Conservation (phyloP, 306 rosid genomes). For the Luffa acutangula region DNA sequence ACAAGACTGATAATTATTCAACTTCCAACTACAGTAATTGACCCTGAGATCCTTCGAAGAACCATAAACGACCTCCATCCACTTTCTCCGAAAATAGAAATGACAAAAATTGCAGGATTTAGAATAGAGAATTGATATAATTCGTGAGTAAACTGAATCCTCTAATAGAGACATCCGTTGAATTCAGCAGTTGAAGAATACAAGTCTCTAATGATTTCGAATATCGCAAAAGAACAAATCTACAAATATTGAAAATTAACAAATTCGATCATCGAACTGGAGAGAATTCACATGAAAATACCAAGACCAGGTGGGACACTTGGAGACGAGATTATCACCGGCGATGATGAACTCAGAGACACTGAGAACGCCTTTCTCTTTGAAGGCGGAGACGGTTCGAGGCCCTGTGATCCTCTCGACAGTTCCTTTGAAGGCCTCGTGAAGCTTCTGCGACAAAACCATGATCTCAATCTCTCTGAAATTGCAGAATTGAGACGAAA, state of each 20-base stretch:
- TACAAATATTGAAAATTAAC: not conserved
- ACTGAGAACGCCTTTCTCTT: constrained; percentile 97
- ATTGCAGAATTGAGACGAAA: not conserved
- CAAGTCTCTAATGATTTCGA: not conserved
- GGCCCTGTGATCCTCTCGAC: constrained; percentile 92
- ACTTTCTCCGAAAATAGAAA: not conserved
- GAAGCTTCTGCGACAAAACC: constrained; percentile 89
- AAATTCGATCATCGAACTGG: not conserved
- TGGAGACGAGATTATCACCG: constrained; percentile 95
- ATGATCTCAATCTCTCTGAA: constrained; percentile 15
- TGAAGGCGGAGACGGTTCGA: constrained; percentile 90
- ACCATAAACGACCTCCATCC: constrained; percentile 2
- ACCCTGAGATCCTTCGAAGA: not conserved
- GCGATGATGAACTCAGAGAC: constrained; percentile 77
- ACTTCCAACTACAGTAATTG: not conserved
- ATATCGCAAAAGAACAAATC: not conserved
- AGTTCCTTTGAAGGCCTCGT: constrained; percentile 96
- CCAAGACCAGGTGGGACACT: constrained; percentile 99
- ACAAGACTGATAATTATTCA: too few relatives aligned
- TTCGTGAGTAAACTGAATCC: not conserved
- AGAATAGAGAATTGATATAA: not conserved
- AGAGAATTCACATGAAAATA: constrained; percentile 13
- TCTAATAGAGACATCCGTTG: not conserved
- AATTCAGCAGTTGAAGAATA: not conserved
- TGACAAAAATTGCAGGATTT: not conserved